Conservation (phyloP, 805 yeast genomes). For the Saturnispora sanitii region DNA sequence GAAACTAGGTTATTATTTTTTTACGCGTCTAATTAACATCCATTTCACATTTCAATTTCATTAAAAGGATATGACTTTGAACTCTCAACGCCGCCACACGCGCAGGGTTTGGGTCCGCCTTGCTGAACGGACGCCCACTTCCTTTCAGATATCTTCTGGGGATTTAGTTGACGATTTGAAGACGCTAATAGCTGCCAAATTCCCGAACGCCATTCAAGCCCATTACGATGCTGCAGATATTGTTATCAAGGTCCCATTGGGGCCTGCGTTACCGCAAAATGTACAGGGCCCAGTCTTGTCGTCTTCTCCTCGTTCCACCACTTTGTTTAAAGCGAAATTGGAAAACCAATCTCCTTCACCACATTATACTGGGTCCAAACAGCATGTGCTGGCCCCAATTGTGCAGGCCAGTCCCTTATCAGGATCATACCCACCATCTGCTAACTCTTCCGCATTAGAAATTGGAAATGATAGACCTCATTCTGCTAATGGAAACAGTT, state of each 20-base stretch:
- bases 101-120: conserved; percentile 49
- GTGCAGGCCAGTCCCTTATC: conserved; percentile 2
- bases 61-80: not conserved
- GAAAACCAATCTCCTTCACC: conserved; percentile 6
- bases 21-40: too few species aligned
- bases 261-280: not conserved
- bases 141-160: conserved; percentile 46
- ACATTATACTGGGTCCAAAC: not conserved
- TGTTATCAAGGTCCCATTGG: conserved; percentile 22
- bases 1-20: too few species aligned
- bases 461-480: not conserved
- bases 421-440: not conserved
- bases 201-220: conserved; percentile 55
- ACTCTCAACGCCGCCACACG: conserved; percentile 6
- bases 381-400: not conserved
- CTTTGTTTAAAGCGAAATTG: not conserved
- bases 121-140: conserved; percentile 52
- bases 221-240: conserved; percentile 63
- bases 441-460: not conserved
- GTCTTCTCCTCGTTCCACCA: too few species aligned
- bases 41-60: too few species aligned
- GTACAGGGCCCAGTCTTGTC: too few species aligned
- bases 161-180: conserved; percentile 83
- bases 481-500: not conserved
- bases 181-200: conserved; percentile 48